Base-by-base conservation (phyloP, 2,329 filamentous ascomycete species). In the Claviceps quebecensis region DNA sequence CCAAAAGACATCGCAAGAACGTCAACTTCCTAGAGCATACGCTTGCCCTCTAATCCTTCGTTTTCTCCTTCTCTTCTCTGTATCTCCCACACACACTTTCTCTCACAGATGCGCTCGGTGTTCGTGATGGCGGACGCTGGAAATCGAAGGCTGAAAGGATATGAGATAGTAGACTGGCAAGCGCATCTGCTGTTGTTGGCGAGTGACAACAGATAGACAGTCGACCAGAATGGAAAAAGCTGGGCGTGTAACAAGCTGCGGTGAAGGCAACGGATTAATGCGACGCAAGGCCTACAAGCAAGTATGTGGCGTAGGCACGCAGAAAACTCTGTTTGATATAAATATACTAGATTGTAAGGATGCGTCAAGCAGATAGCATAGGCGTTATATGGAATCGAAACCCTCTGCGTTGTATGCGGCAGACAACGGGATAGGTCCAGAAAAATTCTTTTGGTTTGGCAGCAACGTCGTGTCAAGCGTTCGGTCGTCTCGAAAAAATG, bases 1-100 rank as follows among this genome's bases (percentile, higher is more conserved):
- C 52, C 56, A 61, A 61, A 61, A 72, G 76, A 74, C 76, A 78
- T 73, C 71, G 65, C 13, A 50, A 47, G 34, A 37, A 45, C 9
- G 9, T 36, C 8, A 22, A 26, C 14, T 40, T 23, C 11, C 23
- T n/a, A 9, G 6, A 16, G 6, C 14, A 45, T 8, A 9, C 11
- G 14, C 17, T 6, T 4, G 26, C 13, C 34, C 44, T 9, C 23
- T 29, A 16, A 3, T 34, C 13, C 19, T 22, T 26, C 3, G 26
- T 19, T 43, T 2, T 6, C 4, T 13, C 41, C 23, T 5, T 44
- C 19, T 26, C 41, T 16, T 34, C 13, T 44, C 41, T 26, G 7
- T 26, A 1, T 44, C 4, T 23, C 22, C 9, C 9, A 11, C 9
- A 11, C 29, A 34, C 29, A 34, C 9, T 34, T 26, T 44, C 7